Evolutionary conservation across 2,329 filamentous ascomycete species (phyloP), one percentile per base, ranked within the genome.

Genomic region (Fusarium duplospermum): DNA sequence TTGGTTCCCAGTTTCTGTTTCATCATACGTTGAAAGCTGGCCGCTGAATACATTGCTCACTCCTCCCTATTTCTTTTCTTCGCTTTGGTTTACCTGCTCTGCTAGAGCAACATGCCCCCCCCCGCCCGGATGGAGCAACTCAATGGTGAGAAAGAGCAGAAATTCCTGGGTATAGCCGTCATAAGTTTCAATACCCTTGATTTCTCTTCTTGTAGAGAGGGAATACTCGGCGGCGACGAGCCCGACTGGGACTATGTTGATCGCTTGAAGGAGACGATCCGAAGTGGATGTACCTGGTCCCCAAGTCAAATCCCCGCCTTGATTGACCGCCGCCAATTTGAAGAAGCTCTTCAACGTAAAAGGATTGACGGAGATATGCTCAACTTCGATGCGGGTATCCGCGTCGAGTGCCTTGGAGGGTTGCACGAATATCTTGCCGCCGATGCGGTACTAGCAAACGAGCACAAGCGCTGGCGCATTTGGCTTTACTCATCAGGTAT

Each of bases 401-500:
- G 54, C 24, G 22, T 59, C 8, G 47, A 29, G 6, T 66, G 64
- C 14, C 64, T 66, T 22, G 40, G 29, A 42, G 64, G 64, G 20
- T 33, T 52, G 59, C 64, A 66, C 27, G 42, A 33, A 8, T 42
- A 52, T 33, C 42, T 61, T n/a, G 64, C 64, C 56, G 47, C 64
- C 22, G 45, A 66, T n/a, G 57, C 56, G 1, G 47, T 59, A 20
- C 38, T 66, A 9, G 56, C n/a, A 54, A 60, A 61, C 45, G 40
- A 47, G 2, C 47, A 60, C 2, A 61, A 66, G 27, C 45, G 64
- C 24, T 61, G 56, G 64, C 60, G 50, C 29, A 22, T 66, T 18
- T 56, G 64, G 2, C 42, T 66, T 42, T 66, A 66, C 35, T 66
- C 64, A 56, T 52, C 56, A 54, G 57, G 64, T 66, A 65, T 58